phyloP scores from a whole-genome alignment of 352 stramenopile genomes.

The Phytopythium aichiense region DNA sequence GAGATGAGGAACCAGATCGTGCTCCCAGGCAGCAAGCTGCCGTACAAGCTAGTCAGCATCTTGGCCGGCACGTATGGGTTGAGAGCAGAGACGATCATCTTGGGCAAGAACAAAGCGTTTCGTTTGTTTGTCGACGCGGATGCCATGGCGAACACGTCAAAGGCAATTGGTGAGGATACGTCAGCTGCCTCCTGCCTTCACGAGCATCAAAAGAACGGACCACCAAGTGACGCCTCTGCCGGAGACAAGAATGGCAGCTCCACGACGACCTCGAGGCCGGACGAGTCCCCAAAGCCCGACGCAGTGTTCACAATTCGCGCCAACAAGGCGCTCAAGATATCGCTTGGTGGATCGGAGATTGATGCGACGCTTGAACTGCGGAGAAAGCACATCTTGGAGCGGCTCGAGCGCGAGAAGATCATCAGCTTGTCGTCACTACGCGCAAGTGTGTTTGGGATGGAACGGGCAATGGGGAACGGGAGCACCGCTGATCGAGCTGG shows the following conservation, averaged over 20 bases:
- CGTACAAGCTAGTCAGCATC: conserved; percentile 72
- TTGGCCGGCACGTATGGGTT: conserved; percentile 65
- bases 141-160: conserved; percentile 2
- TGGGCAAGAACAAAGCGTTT: conserved; percentile 83
- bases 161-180: not conserved
- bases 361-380: conserved; percentile 56
- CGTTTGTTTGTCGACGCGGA: conserved; percentile 48
- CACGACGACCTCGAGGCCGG: not conserved
- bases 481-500: not conserved
- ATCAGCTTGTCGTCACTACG: conserved; percentile 74
- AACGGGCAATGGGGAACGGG: conserved; percentile 11
- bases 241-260: not conserved
- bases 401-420: conserved; percentile 62
- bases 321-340: conserved; percentile 55
- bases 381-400: conserved; percentile 55
- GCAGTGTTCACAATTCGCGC: conserved; percentile 34
- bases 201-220: not conserved
- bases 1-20: conserved; percentile 70
- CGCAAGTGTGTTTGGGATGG: conserved; percentile 76
- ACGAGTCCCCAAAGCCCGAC: conserved; percentile 8
- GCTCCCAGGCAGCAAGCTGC: conserved; percentile 68
- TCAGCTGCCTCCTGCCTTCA: not conserved
- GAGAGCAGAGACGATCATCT: conserved; percentile 68
- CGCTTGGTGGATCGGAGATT: conserved; percentile 49
- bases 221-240: not conserved